Evolutionary conservation across 345 rosid species (phyloP).

Genomic region (Eutrema heterophyllum): DNA sequence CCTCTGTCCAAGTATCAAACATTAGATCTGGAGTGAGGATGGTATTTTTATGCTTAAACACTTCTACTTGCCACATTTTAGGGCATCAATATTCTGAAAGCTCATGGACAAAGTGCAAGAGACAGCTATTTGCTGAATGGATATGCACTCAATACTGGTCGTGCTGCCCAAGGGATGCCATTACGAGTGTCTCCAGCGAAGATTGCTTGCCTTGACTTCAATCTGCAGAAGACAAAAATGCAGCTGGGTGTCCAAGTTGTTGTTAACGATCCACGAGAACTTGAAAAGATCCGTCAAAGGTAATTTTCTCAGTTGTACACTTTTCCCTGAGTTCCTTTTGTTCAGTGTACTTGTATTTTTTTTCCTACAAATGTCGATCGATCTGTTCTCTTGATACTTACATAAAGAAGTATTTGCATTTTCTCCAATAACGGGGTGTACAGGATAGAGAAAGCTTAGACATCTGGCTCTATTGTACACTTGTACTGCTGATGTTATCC

Average conservation of each 20-base stretch:
- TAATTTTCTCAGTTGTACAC: constrained; percentile 18
- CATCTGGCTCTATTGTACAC: not conserved
- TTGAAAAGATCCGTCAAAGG: constrained; percentile 96
- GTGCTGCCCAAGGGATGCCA: constrained; percentile 99
- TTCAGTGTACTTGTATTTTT: not conserved
- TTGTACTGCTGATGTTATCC: not conserved
- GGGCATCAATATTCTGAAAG: constrained; percentile 91
- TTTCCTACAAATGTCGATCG: not conserved
- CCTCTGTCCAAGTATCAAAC: not conserved
- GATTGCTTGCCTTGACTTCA: constrained; percentile 95
- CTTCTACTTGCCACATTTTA: constrained; percentile 22
- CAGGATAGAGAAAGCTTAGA: not conserved
- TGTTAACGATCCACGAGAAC: constrained; percentile 95
- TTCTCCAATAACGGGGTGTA: not conserved
- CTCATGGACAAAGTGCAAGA: constrained; percentile 93
- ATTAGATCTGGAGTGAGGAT: not conserved
- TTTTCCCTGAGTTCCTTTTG: not conserved
- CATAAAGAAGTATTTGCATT: not conserved
- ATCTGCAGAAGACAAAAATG: constrained; percentile 96
- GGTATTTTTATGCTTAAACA: not conserved
- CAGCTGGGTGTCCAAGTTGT: constrained; percentile 94
- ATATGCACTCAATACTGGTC: constrained; percentile 87
- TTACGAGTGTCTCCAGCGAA: constrained; percentile 80
- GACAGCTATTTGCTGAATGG: constrained; percentile 90
- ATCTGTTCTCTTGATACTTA: not conserved